These are phyloP conservation scores for Cicer cuneatum DNA, from an alignment of 306 rosid genomes.

Conservation along the genomic window DNA sequence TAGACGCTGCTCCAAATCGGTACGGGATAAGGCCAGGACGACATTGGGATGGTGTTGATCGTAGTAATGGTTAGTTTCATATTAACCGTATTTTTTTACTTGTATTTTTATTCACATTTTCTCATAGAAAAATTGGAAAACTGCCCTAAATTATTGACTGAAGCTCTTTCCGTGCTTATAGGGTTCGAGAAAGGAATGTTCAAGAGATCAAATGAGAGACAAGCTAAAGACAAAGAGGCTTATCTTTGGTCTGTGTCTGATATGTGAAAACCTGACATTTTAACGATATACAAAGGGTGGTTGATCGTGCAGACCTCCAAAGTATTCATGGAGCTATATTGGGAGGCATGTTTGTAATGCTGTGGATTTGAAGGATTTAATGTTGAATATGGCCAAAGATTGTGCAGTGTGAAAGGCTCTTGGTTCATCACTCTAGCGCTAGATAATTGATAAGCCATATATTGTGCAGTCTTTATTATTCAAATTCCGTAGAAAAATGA, in stretches of 20 bases:
- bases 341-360: slow-evolving; percentile 17
- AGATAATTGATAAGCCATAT: not conserved
- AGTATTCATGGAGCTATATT: slow-evolving; percentile 11
- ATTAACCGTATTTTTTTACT: not conserved
- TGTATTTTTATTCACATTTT: slow-evolving; percentile 6
- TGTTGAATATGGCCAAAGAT: not conserved
- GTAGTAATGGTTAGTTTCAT: slow-evolving; percentile 80
- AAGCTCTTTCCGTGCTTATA: slow-evolving; percentile 39
- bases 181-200: slow-evolving; percentile 78
- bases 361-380: slow-evolving; percentile 29
- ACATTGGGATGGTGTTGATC: slow-evolving; percentile 97
- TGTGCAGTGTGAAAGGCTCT: not conserved
- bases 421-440: slow-evolving; percentile 17
- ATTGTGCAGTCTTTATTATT: not conserved
- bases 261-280: slow-evolving; percentile 54
- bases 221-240: slow-evolving; percentile 81
- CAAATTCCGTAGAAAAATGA: slow-evolving; percentile 2
- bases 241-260: slow-evolving; percentile 93
- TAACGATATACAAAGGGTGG: slow-evolving; percentile 24
- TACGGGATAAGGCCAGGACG: slow-evolving; percentile 89
- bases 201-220: slow-evolving; percentile 76
- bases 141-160: slow-evolving; percentile 24
- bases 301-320: not conserved
- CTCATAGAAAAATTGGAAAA: not conserved
- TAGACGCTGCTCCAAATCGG: slow-evolving; percentile 80